Percentiles rank a stretch among this genome's conserved stretches.
Conservation (phyloP, 179 eudicot genomes). For the Spergularia azorica region DNA sequence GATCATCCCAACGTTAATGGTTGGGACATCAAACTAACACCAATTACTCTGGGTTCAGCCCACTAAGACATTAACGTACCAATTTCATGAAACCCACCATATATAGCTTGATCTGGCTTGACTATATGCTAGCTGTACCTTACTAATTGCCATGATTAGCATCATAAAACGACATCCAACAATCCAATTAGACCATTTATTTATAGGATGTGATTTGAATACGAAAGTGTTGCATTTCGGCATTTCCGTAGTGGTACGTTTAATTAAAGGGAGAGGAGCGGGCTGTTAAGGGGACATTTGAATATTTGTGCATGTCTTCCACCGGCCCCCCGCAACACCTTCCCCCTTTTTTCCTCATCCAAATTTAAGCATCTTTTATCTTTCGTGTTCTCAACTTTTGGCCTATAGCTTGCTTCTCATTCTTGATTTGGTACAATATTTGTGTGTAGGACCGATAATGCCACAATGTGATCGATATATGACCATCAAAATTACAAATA, state of each 20-base stretch:
- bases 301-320: conserved; percentile 25
- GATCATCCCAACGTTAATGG: too few relatives aligned
- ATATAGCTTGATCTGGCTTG: too few relatives aligned
- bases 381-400: conserved; percentile 8
- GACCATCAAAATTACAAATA: too few relatives aligned
- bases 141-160: conserved; percentile 18
- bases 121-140: conserved; percentile 26
- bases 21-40: too few relatives aligned
- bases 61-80: too few relatives aligned
- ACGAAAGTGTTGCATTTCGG: conserved; percentile 15
- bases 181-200: neutral
- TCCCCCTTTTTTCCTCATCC: conserved; percentile 24
- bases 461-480: too few relatives aligned
- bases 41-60: too few relatives aligned
- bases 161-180: conserved; percentile 18
- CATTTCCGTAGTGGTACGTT: neutral
- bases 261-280: conserved; percentile 27
- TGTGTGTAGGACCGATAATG: too few relatives aligned
- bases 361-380: neutral
- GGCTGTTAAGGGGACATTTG: conserved; percentile 34
- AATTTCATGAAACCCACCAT: too few relatives aligned
- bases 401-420: conserved; percentile 15
- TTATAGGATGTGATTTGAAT: neutral
- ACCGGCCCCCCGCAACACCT: conserved; percentile 9
- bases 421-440: neutral